Evolutionary conservation across 208 protist genomes (phyloP), one percentile per base, ranked within the genome.

Genomic region (Crithidia bombi): DNA sequence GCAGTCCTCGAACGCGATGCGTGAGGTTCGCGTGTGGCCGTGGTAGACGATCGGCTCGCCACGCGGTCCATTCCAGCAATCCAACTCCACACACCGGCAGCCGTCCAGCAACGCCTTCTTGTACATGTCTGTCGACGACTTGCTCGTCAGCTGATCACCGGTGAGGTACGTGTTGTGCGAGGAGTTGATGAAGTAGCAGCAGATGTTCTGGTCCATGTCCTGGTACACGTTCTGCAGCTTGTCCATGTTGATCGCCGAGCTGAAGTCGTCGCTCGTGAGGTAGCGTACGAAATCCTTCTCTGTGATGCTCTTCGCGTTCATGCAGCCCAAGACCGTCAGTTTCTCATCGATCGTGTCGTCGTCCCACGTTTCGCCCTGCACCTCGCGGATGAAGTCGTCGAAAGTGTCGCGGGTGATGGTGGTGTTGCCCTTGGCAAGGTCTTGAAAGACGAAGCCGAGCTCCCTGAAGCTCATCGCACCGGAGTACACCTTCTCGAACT

Each of bases 141-240:
- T 72, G 52, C 79, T 83, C 56, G 64, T 68, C 36, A 99, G 69
- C 85, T 99, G 98, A 79, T 98, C 82, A 12, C 94, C 95, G 5
- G 85, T 87, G 21, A 99, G 75, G 74, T 98, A 99, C 1, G 98
- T 98, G 79, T 99, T 99, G 79, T 99, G 97, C 11, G 92, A 98
- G 17, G 92, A 93, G 64, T 86, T 86, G 68, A 98, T 96, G 69
- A 85, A 98, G 85, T 98, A 98, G 43, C 89, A 52, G 26, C 69
- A 73, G 39, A 98, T 78, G 33, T 89, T 84, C 36, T 83, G 80
- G 36, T 63, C 81, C 93, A 98, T 98, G 81, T 94, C 87, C 12
- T 94, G 80, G 73, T 85, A 89, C 41, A 93, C 81, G 35, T 63
- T 79, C 44, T 49, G 25, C 30, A 62, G 23, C 54, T 81, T 81